Conservation (phyloP, 208 protist species). For the Tritrichomonas foetus region DNA sequence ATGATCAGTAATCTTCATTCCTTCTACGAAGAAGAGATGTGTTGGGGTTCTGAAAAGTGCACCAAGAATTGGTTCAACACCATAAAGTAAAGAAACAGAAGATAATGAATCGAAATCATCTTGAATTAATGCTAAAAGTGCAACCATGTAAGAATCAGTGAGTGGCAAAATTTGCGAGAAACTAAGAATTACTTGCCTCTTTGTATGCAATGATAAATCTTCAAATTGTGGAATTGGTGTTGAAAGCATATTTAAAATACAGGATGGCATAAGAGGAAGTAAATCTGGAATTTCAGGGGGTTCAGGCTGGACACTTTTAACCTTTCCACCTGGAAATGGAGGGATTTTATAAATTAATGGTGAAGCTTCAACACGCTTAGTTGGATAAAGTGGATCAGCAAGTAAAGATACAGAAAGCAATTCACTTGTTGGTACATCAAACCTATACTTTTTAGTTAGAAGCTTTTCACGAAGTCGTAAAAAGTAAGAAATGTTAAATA, state of each 20-base stretch:
- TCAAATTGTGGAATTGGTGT: neutral
- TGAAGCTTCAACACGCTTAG: neutral
- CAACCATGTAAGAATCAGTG: neutral
- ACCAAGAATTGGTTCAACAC: neutral
- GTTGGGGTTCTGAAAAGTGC: neutral
- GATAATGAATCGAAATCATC: neutral
- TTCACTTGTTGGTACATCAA: neutral
- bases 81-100: neutral
- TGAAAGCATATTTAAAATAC: neutral
- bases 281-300: neutral
- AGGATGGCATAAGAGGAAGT: neutral
- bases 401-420: neutral
- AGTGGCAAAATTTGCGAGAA: neutral
- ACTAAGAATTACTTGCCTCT: neutral
- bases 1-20: neutral
- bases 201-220: neutral
- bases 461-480: neutral
- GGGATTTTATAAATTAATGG: neutral
- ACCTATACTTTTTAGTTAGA: neutral
- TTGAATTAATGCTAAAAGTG: neutral
- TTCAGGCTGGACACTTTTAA: neutral
- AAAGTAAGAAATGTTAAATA: neutral
- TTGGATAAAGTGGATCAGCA: neutral
- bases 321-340: neutral
- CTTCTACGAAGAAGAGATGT: neutral